A percentile compares a stretch with the other conserved stretches of the same genome.
Evolutionary conservation across 345 rosid genomes (phyloP).

Genomic region (Populus pruinosa): DNA sequence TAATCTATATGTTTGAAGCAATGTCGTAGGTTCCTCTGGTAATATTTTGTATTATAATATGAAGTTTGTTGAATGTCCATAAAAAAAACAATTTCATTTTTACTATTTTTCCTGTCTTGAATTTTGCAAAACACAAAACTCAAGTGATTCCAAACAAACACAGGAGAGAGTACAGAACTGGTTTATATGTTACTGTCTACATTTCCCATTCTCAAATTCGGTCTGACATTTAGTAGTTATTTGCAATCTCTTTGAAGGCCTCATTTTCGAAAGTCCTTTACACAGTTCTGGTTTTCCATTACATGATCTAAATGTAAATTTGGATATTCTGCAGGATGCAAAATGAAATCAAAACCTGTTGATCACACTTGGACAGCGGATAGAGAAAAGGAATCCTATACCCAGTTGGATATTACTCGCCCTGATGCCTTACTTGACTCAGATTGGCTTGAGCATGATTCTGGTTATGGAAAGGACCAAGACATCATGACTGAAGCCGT

Average conservation of each 20-base stretch:
- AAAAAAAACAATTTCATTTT: not conserved
- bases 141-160: not conserved
- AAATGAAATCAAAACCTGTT: conserved; percentile 41
- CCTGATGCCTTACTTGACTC: conserved; percentile 72
- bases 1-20: not conserved
- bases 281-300: not conserved
- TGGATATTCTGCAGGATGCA: conserved; percentile 33
- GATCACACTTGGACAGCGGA: conserved; percentile 38
- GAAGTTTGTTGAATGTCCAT: not conserved
- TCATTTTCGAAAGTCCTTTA: not conserved
- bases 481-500: conserved; percentile 54
- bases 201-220: not conserved
- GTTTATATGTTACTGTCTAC: not conserved
- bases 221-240: not conserved
- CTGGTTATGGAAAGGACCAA: conserved; percentile 52
- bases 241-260: not conserved
- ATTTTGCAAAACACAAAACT: not conserved
- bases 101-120: not conserved
- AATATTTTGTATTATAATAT: not conserved
- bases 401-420: conserved; percentile 33
- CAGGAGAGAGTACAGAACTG: not conserved
- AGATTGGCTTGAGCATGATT: conserved; percentile 66
- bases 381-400: conserved; percentile 30
- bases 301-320: not conserved
- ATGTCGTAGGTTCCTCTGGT: not conserved